These are phyloP conservation scores for Metschnikowia drakensbergensis DNA, from an alignment of 805 yeast genomes.

Conservation along the genomic window DNA sequence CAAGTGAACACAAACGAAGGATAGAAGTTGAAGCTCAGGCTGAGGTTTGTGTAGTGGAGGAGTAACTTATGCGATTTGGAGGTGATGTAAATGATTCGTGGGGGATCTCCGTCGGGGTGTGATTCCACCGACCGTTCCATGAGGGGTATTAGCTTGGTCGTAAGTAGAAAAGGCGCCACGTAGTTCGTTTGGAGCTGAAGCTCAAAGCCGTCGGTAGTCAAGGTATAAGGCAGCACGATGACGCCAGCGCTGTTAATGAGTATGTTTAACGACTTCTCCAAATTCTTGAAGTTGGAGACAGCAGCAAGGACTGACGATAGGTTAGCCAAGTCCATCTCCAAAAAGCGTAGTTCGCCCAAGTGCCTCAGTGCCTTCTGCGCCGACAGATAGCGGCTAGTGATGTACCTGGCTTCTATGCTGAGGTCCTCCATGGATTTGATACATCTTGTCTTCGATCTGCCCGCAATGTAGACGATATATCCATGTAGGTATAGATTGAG, in stretches of 20 bases:
- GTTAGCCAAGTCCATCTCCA: conserved; percentile 52
- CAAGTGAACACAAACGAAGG: conserved; percentile 74
- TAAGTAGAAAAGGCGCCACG: conserved; percentile 67
- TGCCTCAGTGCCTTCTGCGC: conserved; percentile 21
- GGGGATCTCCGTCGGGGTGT: conserved; percentile 29
- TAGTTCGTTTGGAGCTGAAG: conserved; percentile 77
- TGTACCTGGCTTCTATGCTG: conserved; percentile 46
- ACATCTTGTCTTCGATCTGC: conserved; percentile 57
- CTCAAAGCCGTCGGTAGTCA: conserved; percentile 70
- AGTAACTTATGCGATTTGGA: conserved; percentile 63
- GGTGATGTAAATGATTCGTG: conserved; percentile 60
- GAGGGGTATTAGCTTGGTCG: conserved; percentile 54
- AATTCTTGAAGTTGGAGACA: conserved; percentile 39
- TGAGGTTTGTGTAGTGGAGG: conserved; percentile 44
- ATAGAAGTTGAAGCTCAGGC: conserved; percentile 46
- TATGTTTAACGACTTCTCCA: conserved; percentile 53
- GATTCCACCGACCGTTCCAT: conserved; percentile 39
- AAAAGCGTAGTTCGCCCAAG: conserved; percentile 49
- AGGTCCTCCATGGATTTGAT: conserved; percentile 55
- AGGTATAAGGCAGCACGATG: conserved; percentile 66
- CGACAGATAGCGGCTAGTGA: conserved; percentile 22
- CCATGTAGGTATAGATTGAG: conserved; percentile 79
- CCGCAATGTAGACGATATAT: conserved; percentile 67
- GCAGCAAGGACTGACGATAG: conserved; percentile 40
- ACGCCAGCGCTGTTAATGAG: conserved; percentile 78